phyloP scores from a whole-genome alignment of 139 green algal genomes.

The Pedinophyceae sp. region DNA sequence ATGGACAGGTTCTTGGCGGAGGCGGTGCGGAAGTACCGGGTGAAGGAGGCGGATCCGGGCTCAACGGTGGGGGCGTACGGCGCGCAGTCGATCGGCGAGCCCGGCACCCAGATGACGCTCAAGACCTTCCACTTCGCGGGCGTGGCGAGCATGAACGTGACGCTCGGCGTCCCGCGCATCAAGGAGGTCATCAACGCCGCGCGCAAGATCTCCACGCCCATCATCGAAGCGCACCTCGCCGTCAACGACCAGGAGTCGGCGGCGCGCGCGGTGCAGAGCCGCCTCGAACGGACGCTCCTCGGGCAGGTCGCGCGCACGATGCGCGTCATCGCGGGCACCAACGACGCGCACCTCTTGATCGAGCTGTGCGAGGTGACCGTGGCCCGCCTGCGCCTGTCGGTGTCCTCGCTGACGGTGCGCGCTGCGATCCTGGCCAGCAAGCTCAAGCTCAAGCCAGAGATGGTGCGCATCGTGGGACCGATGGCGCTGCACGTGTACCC shows the following conservation, averaged over 20 bases:
- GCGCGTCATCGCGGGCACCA: conserved; percentile 14
- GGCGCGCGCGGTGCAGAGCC: conserved; percentile 78
- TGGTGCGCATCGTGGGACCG: conserved; percentile 17
- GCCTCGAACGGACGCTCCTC: conserved; percentile 77
- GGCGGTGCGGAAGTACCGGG: conserved; percentile 35
- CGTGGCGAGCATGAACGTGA: conserved; percentile 95
- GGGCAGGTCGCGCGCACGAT: conserved; percentile 52
- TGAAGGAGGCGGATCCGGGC: conserved; percentile 77
- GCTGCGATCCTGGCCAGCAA: conserved; percentile 18
- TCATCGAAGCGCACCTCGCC: conserved; percentile 60
- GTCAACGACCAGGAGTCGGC: conserved; percentile 41
- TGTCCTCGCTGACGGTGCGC: no score
- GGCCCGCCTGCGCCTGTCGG: no score
- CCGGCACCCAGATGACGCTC: conserved; percentile 97
- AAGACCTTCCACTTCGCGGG: conserved; percentile 99
- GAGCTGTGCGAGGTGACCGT: not conserved
- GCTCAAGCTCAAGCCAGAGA: conserved; percentile 60
- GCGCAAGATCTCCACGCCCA: conserved; percentile 86
- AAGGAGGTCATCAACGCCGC: conserved; percentile 99
- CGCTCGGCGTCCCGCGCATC: conserved; percentile 88
- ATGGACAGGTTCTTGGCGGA: not conserved
- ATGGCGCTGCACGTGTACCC: conserved; percentile 20
- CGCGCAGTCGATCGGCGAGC: conserved; percentile 88
- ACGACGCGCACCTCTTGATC: conserved; percentile 11
- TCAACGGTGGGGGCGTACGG: conserved; percentile 71